Evolutionary conservation across 441 rosid genomes (phyloP).

Genomic region (Capsella rubella): DNA sequence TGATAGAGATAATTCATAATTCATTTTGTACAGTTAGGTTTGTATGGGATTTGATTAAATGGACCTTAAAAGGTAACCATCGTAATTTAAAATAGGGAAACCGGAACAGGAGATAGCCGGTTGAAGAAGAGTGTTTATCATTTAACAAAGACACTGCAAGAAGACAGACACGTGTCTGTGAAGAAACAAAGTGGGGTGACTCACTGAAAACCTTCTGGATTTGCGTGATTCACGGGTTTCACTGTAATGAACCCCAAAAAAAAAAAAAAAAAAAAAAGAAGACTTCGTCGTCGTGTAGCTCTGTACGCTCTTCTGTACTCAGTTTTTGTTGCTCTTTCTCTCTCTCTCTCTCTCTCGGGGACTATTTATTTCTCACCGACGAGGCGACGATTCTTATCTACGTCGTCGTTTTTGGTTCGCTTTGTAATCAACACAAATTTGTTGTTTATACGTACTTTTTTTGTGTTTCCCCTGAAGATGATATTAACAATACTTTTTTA

Average conservation of each 20-base stretch:
- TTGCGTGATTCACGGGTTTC: constrained; percentile 46
- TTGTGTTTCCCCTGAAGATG: neutral
- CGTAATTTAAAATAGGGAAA: constrained; percentile 20
- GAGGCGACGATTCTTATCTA: neutral
- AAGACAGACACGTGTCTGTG: constrained; percentile 30
- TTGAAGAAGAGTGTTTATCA: neutral
- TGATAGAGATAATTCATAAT: constrained; percentile 33
- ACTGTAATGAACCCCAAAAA: neutral
- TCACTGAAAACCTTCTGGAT: constrained; percentile 13
- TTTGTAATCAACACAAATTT: neutral
- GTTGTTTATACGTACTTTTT: neutral
- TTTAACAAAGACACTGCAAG: neutral
- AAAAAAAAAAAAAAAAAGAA: neutral
- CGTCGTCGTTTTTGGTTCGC: constrained; percentile 33
- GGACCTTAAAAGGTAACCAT: constrained; percentile 22
- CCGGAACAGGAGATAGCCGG: constrained; percentile 38
- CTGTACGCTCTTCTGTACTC: constrained; percentile 37
- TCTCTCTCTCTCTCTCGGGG: neutral
- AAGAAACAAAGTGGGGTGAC: constrained; percentile 5
- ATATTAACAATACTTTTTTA: neutral
- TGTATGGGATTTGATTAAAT: constrained; percentile 3
- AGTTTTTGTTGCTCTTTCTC: constrained; percentile 32
- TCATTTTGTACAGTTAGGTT: constrained; percentile 25
- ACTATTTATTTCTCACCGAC: constrained; percentile 40
- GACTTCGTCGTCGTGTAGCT: constrained; percentile 37